Conservation (phyloP, 164 flowering plant genomes). For the Magnolia changhungtana region DNA sequence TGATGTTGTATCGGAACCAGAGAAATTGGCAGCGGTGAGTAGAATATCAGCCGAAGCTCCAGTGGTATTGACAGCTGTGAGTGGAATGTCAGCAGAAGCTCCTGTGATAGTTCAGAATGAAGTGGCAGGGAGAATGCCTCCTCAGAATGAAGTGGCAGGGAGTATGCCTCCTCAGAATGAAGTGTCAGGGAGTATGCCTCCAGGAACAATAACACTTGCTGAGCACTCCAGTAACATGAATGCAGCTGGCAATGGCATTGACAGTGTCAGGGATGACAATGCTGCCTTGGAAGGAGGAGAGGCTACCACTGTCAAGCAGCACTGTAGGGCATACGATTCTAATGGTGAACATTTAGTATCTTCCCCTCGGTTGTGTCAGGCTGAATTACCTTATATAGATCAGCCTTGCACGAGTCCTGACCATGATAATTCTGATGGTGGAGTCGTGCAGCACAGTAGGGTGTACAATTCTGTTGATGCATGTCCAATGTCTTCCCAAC, state of each 20-base stretch:
- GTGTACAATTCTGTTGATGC: background rate
- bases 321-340: background rate
- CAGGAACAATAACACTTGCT: background rate
- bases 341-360: constrained; percentile 3
- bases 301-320: background rate
- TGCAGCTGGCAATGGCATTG: background rate
- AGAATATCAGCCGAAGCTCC: background rate
- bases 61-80: background rate
- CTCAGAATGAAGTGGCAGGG: background rate
- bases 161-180: background rate
- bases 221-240: background rate
- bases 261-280: background rate
- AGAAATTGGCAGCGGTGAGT: background rate
- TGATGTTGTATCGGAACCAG: background rate
- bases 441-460: background rate
- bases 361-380: background rate
- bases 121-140: background rate
- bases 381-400: no score
- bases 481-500: constrained; percentile 4
- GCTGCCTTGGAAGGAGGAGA: constrained; percentile 1
- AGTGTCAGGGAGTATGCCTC: background rate
- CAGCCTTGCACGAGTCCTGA: no score
- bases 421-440: background rate
- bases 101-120: background rate
- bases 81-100: background rate